These are phyloP conservation scores for Eucalyptus cloeziana DNA, from an alignment of 345 rosid genomes.

Conservation along the genomic window DNA sequence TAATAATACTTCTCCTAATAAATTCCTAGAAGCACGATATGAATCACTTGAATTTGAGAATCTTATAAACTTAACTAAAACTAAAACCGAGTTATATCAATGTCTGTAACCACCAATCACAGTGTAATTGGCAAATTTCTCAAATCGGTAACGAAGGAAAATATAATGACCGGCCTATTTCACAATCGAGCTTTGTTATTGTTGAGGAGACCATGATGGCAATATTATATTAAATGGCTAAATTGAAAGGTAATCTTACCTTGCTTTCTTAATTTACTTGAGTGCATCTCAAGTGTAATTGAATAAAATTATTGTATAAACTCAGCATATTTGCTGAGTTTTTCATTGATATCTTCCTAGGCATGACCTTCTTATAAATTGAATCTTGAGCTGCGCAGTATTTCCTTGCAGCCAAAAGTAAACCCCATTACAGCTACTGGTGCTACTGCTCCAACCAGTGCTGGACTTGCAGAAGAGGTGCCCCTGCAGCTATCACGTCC, in stretches of 20 bases:
- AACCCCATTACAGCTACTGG: slow-evolving; percentile 34
- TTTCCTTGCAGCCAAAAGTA: slow-evolving; percentile 50
- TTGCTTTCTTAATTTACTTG: not conserved
- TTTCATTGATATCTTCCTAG: too few relatives aligned
- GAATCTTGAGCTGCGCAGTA: not conserved
- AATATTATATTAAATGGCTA: not conserved
- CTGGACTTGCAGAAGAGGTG: slow-evolving; percentile 63
- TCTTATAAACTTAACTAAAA: not conserved
- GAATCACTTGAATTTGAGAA: not conserved
- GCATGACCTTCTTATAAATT: too few relatives aligned
- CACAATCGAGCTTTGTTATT: not conserved
- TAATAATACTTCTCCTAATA: not conserved
- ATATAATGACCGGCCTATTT: not conserved
- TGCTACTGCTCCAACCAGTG: slow-evolving; percentile 43
- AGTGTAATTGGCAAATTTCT: not conserved
- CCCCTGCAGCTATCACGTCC: slow-evolving; percentile 44
- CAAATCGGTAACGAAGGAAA: not conserved
- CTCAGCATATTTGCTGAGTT: not conserved
- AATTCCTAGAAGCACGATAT: rapidly evolving
- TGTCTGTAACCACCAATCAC: not conserved
- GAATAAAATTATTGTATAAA: not conserved
- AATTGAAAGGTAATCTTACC: not conserved
- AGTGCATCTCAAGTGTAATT: not conserved
- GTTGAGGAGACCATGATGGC: not conserved
- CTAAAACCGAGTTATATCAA: not conserved